These are phyloP conservation scores for Dactylellina haptotyla DNA, from an alignment of 2,329 filamentous ascomycete genomes.

Conservation along the genomic window DNA sequence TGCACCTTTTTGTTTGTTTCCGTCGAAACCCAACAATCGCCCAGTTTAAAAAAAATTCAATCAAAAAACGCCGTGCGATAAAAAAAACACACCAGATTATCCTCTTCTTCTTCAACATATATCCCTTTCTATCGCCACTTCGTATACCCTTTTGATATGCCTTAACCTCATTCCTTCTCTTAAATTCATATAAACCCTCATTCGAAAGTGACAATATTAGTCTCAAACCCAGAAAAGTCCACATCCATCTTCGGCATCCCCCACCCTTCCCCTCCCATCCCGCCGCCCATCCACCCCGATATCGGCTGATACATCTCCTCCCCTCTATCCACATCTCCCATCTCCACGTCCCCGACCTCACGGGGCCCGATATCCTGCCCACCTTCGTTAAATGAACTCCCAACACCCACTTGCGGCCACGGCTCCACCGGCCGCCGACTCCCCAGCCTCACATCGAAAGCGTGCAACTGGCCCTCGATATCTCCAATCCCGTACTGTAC, in stretches of 20 bases:
- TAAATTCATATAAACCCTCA: too few species aligned
- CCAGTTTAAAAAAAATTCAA: too few species aligned
- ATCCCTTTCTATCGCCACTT: too few species aligned
- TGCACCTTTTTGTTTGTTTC: too few species aligned
- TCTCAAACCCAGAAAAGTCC: slow-evolving; percentile 51
- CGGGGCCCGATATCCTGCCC: neutral
- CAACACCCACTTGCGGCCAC: slow-evolving; percentile 3
- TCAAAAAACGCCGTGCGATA: too few species aligned
- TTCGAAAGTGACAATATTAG: slow-evolving; percentile 39
- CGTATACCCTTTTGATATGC: too few species aligned
- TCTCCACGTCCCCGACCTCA: neutral
- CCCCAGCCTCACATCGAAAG: slow-evolving; percentile 32
- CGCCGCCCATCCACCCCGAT: neutral
- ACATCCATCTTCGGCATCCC: slow-evolving; percentile 47
- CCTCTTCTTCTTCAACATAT: too few species aligned
- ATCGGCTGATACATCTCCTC: slow-evolving; percentile 18
- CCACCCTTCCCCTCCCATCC: slow-evolving; percentile 1
- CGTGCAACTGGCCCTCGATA: neutral
- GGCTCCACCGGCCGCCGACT: slow-evolving; percentile 11
- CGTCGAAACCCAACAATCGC: too few species aligned
- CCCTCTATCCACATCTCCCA: neutral
- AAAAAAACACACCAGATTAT: too few species aligned
- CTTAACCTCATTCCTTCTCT: too few species aligned
- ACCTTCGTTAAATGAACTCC: slow-evolving; percentile 2
- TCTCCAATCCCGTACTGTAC: slow-evolving; percentile 26